phyloP scores from a whole-genome alignment of 257 asterid species.

The Lycium barbarum region DNA sequence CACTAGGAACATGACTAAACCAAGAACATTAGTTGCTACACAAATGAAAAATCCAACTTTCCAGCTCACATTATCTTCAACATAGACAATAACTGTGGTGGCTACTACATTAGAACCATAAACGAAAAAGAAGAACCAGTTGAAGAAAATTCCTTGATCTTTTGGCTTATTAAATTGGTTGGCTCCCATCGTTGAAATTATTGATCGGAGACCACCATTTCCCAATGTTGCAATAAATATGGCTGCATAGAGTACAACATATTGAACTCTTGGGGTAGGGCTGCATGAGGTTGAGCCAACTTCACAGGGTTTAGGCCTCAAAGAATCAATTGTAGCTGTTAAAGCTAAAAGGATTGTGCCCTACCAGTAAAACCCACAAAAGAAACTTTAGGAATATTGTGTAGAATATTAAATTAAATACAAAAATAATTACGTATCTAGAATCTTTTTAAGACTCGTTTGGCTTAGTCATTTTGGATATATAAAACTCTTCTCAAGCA shows the following conservation, averaged over 20 bases:
- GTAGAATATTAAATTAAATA: too few relatives aligned
- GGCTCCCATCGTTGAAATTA: conserved; percentile 62
- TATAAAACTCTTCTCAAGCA: too few relatives aligned
- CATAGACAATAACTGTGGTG: conserved; percentile 47
- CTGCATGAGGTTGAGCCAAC: conserved; percentile 33
- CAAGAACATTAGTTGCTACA: conserved; percentile 35
- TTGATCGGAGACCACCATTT: conserved; percentile 48
- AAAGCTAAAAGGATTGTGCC: conserved; percentile 47
- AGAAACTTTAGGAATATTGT: too few relatives aligned
- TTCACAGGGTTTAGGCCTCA: conserved; percentile 47
- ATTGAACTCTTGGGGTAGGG: conserved; percentile 42
- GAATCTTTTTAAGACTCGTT: background rate
- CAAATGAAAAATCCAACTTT: conserved; percentile 46
- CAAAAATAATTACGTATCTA: too few relatives aligned
- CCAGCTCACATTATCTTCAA: conserved; percentile 62
- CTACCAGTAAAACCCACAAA: conserved; percentile 30
- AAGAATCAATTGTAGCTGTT: conserved; percentile 41
- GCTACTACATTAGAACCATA: conserved; percentile 37
- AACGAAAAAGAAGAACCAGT: conserved; percentile 50
- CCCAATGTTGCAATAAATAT: conserved; percentile 39
- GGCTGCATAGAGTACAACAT: conserved; percentile 41
- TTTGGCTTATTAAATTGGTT: conserved; percentile 43
- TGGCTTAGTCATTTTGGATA: too few relatives aligned
- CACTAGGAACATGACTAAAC: conserved; percentile 40
- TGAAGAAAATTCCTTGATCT: conserved; percentile 47